These are phyloP conservation scores for Colletotrichum sp. DNA, from an alignment of 2,329 filamentous ascomycete species.

Conservation along the genomic window DNA sequence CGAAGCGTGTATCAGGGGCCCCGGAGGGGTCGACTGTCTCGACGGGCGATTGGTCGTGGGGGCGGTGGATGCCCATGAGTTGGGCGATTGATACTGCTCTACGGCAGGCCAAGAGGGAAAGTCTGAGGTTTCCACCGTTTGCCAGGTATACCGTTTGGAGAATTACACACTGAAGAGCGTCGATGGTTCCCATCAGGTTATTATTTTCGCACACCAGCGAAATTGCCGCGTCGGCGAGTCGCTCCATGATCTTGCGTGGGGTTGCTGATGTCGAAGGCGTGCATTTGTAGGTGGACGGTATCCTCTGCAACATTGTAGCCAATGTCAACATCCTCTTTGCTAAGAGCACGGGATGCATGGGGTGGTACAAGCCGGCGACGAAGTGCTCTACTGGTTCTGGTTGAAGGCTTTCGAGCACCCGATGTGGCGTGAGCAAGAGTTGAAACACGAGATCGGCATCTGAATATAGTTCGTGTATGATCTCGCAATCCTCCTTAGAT, in stretches of 20 bases:
- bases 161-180: constrained; percentile 54
- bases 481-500: constrained; percentile 15
- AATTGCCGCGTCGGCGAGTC: constrained; percentile 31
- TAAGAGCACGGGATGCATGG: constrained; percentile 43
- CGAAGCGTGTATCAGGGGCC: constrained; percentile 14
- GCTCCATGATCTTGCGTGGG: constrained; percentile 26
- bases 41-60: constrained; percentile 1
- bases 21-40: constrained; percentile 6
- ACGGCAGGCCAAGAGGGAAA: constrained; percentile 48
- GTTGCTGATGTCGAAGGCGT: constrained; percentile 23
- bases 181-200: constrained; percentile 45
- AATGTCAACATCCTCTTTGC: constrained; percentile 44
- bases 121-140: constrained; percentile 49
- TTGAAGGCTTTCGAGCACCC: not conserved
- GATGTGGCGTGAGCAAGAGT: constrained; percentile 27
- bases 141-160: constrained; percentile 50
- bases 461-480: constrained; percentile 14
- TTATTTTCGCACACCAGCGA: constrained; percentile 49
- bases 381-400: not conserved
- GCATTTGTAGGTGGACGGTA: constrained; percentile 33
- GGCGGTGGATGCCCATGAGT: constrained; percentile 39
- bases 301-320: constrained; percentile 37
- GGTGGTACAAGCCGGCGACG: constrained; percentile 23
- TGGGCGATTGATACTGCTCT: constrained; percentile 50
- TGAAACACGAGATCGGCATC: constrained; percentile 26